phyloP scores from a whole-genome alignment of 768 basidiomycete species.

The Coprinopsis sp. region DNA sequence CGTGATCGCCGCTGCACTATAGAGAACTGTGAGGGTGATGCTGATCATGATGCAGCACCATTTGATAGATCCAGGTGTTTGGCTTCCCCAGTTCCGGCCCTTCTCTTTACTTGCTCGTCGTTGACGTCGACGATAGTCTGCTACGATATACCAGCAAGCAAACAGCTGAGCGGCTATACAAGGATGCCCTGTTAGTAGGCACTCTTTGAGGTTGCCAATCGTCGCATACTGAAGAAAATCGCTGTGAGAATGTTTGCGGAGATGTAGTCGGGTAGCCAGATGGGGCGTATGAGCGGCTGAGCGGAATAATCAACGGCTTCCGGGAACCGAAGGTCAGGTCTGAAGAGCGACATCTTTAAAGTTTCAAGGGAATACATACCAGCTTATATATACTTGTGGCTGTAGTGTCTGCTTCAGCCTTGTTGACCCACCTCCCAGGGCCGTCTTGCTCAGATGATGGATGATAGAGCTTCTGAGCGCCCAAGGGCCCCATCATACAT shows the following conservation, averaged over 20 bases:
- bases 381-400: too few species aligned
- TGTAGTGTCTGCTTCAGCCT: too few species aligned
- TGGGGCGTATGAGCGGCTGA: neutral
- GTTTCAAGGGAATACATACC: too few species aligned
- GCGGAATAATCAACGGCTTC: slow-evolving; percentile 1
- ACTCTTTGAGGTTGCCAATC: too few species aligned
- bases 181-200: neutral
- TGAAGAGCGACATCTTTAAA: slow-evolving; percentile 8
- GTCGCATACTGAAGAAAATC: neutral
- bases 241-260: neutral
- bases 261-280: slow-evolving; percentile 2
- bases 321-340: slow-evolving; percentile 4
- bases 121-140: neutral
- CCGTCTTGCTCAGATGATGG: too few species aligned
- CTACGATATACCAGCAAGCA: neutral
- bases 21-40: neutral
- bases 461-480: too few species aligned
- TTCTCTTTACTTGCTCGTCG: neutral
- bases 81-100: neutral
- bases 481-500: too few species aligned
- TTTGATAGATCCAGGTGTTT: neutral
- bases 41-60: slow-evolving; percentile 1
- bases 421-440: too few species aligned
- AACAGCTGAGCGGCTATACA: neutral
- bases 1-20: neutral